phyloP scores from a whole-genome alignment of 257 asterid genomes.

The Scutellaria galericulata region DNA sequence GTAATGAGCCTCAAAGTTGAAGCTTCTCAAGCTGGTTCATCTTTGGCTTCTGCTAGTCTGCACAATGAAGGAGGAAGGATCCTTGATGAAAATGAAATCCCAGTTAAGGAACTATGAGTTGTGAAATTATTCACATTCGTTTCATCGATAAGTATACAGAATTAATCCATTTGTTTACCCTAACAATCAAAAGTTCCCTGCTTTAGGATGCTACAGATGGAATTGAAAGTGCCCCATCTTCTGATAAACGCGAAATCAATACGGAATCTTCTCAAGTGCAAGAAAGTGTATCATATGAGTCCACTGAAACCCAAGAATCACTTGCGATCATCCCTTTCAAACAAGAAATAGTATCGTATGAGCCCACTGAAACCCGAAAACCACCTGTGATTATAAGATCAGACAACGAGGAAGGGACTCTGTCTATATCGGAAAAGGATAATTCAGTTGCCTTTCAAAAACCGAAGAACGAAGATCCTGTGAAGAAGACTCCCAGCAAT shows the following conservation, averaged over 20 bases:
- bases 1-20: slow-evolving; percentile 42
- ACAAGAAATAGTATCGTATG: not conserved
- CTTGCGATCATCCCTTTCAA: slow-evolving; percentile 6
- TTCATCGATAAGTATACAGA: not conserved
- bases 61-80: slow-evolving; percentile 30
- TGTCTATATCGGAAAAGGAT: slow-evolving; percentile 31
- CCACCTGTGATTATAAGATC: not conserved
- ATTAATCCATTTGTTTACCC: slow-evolving; percentile 39
- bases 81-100: slow-evolving; percentile 38
- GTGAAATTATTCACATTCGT: slow-evolving; percentile 36
- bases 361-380: not conserved
- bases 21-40: slow-evolving; percentile 44
- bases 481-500: slow-evolving; percentile 55
- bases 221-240: slow-evolving; percentile 47
- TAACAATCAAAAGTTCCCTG: slow-evolving; percentile 55
- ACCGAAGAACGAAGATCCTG: slow-evolving; percentile 40
- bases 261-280: slow-evolving; percentile 37
- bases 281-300: slow-evolving; percentile 27
- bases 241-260: slow-evolving; percentile 33
- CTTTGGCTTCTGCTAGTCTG: slow-evolving; percentile 34
- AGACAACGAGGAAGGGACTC: not conserved
- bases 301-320: not conserved
- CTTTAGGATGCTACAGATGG: slow-evolving; percentile 73
- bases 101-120: slow-evolving; percentile 66
- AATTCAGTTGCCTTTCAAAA: slow-evolving; percentile 32